Evolutionary conservation across 129 eudicot species (phyloP).

Genomic region (Centaurea solstitialis): DNA sequence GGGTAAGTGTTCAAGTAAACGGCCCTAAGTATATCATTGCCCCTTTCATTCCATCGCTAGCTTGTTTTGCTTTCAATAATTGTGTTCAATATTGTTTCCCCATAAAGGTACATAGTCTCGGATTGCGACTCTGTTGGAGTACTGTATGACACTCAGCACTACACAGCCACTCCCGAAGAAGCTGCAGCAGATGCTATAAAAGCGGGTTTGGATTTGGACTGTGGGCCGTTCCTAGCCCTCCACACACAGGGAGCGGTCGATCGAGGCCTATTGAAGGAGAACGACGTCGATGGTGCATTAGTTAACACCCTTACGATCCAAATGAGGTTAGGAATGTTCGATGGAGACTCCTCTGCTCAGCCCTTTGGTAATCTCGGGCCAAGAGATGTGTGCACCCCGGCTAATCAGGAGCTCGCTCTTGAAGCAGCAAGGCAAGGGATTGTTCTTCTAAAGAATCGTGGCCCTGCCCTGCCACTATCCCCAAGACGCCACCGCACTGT

Average conservation of each 20-base stretch:
- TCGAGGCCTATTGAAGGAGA: slow-evolving; percentile 58
- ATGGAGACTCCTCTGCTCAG: slow-evolving; percentile 70
- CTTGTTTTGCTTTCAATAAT: not conserved
- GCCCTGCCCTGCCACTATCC: slow-evolving; percentile 71
- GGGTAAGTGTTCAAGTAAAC: too few relatives aligned
- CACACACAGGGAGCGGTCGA: slow-evolving; percentile 74
- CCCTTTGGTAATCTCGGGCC: slow-evolving; percentile 75
- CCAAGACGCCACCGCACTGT: slow-evolving; percentile 57
- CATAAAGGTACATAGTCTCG: slow-evolving; percentile 65
- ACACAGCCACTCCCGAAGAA: slow-evolving; percentile 82
- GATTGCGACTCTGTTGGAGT: slow-evolving; percentile 94
- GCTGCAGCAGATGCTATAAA: slow-evolving; percentile 86
- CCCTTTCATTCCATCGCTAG: not conserved
- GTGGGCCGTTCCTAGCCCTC: slow-evolving; percentile 66
- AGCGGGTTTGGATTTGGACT: slow-evolving; percentile 98
- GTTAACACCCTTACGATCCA: slow-evolving; percentile 63
- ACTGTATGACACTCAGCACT: slow-evolving; percentile 73
- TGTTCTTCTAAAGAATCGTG: slow-evolving; percentile 73
- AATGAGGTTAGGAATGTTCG: slow-evolving; percentile 95
- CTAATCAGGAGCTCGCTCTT: slow-evolving; percentile 71
- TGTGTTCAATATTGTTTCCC: not conserved
- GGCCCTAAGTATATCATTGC: too few relatives aligned
- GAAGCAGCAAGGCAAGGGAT: slow-evolving; percentile 95
- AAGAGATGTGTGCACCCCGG: slow-evolving; percentile 69
- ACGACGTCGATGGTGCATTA: slow-evolving; percentile 54